Base-by-base conservation (phyloP, 148 eudicot genomes). In the Silene conica region DNA sequence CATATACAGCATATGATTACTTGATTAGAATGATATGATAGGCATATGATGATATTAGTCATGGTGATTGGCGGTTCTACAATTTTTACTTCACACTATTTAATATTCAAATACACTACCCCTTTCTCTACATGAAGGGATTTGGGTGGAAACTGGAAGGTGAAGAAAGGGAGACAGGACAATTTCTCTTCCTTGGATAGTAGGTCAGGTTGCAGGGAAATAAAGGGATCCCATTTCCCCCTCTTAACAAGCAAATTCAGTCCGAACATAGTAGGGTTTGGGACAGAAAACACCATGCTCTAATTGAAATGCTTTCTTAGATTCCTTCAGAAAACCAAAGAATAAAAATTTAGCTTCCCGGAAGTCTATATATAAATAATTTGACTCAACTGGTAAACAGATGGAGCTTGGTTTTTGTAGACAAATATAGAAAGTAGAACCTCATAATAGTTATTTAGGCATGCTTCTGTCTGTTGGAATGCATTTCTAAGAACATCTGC, bases 401-500 rank as follows among this genome's bases (percentile, higher is more conserved):
- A 31, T 31, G 34, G 34, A 31, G 4, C 34, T 2, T 31, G 34
- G 34, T 31, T 31, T 31, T 31, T 31, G 34, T 31, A 31, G 34
- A 59, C 56, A 2, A 16, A 8, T 18, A 26, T 25, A 48, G 69
- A 61, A 55, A 62, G 14, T 64, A 58, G 71, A 85, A 94, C 98
- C 98, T 94, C 98, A 73, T 94, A 94, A 74, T 85, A 83, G 76
- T 89, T 84, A 77, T 86, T 80, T 74, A 94, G 70, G 85, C 81
- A 68, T 31, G 88, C 87, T 85, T 94, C 98, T 15, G 97, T 90
- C 73, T 78, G 89, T 71, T 69, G 77, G 81, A 94, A 86, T 76
- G 98, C 96, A 70, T 92, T 96, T 74, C 84, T 87, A 55, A 94
- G 93, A 67, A 92, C 96, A 81, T 94, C 97, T 19, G 97, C 85